Base-by-base conservation (phyloP, 441 rosid species). In the Cnidoscolus chayamansa region DNA sequence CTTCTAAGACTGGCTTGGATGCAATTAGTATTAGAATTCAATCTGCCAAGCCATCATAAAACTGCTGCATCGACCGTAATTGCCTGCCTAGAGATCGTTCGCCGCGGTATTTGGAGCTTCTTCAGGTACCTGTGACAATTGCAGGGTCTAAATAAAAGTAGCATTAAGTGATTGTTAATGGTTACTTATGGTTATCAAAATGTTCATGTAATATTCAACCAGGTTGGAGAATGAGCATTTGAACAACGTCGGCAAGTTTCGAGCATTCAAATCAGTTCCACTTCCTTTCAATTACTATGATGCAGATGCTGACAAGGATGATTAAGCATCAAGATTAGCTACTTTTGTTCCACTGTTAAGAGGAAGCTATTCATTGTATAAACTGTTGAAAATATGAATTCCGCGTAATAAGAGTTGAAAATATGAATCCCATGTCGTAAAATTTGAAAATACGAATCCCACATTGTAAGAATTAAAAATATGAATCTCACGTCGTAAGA, bases 81-180 rank as follows among this genome's bases (percentile, higher is more conserved):
- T 19, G 79, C 90, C 51, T 85, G 88, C 75, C 84, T 88, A 20
- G 96, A 90, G 76, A 82, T 86, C 32, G 68, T 87, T 66, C 86
- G 92, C 13, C 83, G 92, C 0, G 92, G 90, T 48, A 82, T 90
- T 57, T 90, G 94, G 94, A 89, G 81, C 71, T 90, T 90, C 79
- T 89, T 90, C 87, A 85, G 91, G 95, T 86, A 77, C 68, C 13
- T 37, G 6, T 37, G 43, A 4, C 43, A 37, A 4, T 37, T 37
- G 4, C 43, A 37, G 43, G 6, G 43, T 37, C 43, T 37, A 37
- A 37, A 37, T 37, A 7, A 17, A 16, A 62, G 49, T 37, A 47
- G 35, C 37, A n/a, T 37, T 25, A 20, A 16, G 48, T 37, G 65
- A 1, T 62, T 62, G 7, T 62, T 62, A n/a, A 35, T 62, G 25